These are phyloP conservation scores for Aureobasidium zeae DNA, from an alignment of 2,329 filamentous ascomycete species.

Conservation along the genomic window DNA sequence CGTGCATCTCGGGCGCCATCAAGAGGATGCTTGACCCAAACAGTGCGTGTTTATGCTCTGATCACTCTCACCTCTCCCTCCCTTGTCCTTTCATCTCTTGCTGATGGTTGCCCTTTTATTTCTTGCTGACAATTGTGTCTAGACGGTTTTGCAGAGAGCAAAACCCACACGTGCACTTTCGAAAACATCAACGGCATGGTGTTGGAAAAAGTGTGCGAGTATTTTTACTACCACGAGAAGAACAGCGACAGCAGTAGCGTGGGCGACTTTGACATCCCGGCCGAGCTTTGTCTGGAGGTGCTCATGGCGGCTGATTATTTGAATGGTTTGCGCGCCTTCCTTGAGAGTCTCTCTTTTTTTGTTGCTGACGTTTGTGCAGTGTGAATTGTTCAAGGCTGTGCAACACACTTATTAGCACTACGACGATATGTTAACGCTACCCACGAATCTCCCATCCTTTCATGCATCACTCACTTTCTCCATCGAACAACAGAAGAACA, in stretches of 20 bases:
- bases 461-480: no score
- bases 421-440: no score
- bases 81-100: neutral
- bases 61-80: slow-evolving; percentile 18
- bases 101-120: no score
- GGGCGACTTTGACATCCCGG: slow-evolving; percentile 70
- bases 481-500: no score
- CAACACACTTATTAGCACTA: no score
- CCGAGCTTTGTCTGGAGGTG: slow-evolving; percentile 68
- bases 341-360: no score
- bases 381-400: no score
- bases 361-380: no score
- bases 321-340: no score
- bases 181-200: slow-evolving; percentile 65
- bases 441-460: no score
- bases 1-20: slow-evolving; percentile 61
- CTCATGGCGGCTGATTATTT: slow-evolving; percentile 70
- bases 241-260: slow-evolving; percentile 62
- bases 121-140: slow-evolving; percentile 2
- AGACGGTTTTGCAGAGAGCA: slow-evolving; percentile 58
- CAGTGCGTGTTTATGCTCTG: slow-evolving; percentile 38
- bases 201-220: slow-evolving; percentile 73
- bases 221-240: slow-evolving; percentile 74
- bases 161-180: slow-evolving; percentile 55
- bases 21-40: slow-evolving; percentile 64